Evolutionary conservation across 164 flowering plant species (phyloP).

Genomic region (Vitis cinerea): DNA sequence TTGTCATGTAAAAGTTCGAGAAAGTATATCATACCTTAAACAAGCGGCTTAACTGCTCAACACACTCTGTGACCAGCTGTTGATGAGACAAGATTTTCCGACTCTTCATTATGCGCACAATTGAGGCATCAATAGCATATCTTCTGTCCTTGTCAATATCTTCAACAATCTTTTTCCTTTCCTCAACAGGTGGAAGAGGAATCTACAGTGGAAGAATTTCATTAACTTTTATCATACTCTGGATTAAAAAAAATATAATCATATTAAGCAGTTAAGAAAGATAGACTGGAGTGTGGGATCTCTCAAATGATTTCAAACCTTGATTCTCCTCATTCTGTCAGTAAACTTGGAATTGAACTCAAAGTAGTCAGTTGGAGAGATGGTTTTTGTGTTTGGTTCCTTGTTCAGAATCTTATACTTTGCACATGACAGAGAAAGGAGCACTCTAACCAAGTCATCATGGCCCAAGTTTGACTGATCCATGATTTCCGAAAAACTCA

Average conservation of each 20-base stretch:
- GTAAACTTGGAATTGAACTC: slow-evolving; percentile 37
- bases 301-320: slow-evolving; percentile 1
- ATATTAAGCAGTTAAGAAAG: too few relatives aligned
- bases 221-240: too few relatives aligned
- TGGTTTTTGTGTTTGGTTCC: slow-evolving; percentile 29
- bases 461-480: slow-evolving; percentile 25
- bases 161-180: slow-evolving; percentile 9
- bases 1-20: too few relatives aligned
- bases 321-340: slow-evolving; percentile 59
- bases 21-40: slow-evolving; percentile 5
- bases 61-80: slow-evolving; percentile 9
- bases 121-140: slow-evolving; percentile 27
- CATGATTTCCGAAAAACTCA: slow-evolving; percentile 33
- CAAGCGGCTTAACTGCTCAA: slow-evolving; percentile 14
- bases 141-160: slow-evolving; percentile 26
- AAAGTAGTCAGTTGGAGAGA: slow-evolving; percentile 26
- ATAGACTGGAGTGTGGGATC: too few relatives aligned
- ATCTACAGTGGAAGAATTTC: not conserved
- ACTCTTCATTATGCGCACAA: slow-evolving; percentile 31
- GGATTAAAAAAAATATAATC: too few relatives aligned
- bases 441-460: slow-evolving; percentile 31
- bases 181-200: slow-evolving; percentile 10
- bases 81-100: slow-evolving; percentile 12
- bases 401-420: slow-evolving; percentile 41
- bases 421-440: slow-evolving; percentile 58